Conservation (phyloP, 2,329 filamentous ascomycete genomes). For the Aspergillus aculeatinus region DNA sequence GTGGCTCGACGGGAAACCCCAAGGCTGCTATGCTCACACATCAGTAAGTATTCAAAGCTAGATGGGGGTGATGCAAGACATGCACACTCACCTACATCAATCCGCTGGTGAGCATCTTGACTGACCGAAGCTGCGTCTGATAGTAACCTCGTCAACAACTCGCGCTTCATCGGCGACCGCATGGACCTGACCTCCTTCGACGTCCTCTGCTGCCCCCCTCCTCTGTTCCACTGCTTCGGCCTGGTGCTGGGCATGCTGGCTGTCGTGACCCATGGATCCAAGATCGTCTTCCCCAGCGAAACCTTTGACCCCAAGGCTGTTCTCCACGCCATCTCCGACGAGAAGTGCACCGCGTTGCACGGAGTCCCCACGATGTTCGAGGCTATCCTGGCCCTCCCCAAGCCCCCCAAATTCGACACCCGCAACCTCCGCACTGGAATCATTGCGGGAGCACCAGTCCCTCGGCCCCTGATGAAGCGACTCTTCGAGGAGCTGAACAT, state of each 20-base stretch:
- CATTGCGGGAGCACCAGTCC: constrained; percentile 75
- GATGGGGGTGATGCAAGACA: background rate
- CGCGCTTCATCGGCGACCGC: constrained; percentile 69
- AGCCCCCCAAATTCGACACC: constrained; percentile 49
- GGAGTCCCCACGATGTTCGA: constrained; percentile 86
- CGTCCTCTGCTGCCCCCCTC: constrained; percentile 75
- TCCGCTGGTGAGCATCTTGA: too few species aligned
- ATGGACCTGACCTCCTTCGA: constrained; percentile 68
- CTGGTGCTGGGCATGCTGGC: constrained; percentile 74
- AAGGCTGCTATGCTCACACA: constrained; percentile 75
- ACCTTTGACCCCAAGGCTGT: constrained; percentile 69
- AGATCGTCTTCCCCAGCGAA: constrained; percentile 73
- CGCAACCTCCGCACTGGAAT: constrained; percentile 69
- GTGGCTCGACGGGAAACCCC: constrained; percentile 70
- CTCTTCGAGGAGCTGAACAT: constrained; percentile 71
- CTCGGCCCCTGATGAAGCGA: constrained; percentile 70
- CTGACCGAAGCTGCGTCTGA: constrained; percentile 1
- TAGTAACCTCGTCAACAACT: constrained; percentile 58
- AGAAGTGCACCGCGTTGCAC: constrained; percentile 71
- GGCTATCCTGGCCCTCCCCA: constrained; percentile 54
- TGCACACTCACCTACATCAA: too few species aligned
- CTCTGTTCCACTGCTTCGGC: constrained; percentile 83
- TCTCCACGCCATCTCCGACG: constrained; percentile 64
- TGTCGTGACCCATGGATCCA: constrained; percentile 70
- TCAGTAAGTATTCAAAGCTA: constrained; percentile 48